Conservation (phyloP, 305 asterid genomes). For the Withania somnifera region DNA sequence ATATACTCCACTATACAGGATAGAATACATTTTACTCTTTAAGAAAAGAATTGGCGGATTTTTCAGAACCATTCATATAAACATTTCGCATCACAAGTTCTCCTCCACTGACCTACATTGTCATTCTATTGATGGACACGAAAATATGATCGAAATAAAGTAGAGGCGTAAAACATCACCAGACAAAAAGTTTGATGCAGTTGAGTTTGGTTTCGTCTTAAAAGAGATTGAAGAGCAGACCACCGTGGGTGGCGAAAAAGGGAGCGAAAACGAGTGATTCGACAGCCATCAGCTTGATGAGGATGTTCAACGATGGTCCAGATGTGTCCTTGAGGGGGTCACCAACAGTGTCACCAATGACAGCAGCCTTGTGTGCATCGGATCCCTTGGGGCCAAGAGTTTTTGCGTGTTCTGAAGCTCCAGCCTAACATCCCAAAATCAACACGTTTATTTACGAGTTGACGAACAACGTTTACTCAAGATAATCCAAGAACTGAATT, state of each 20-base stretch:
- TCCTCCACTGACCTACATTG: background rate
- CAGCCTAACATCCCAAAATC: constrained; percentile 20
- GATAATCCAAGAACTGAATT: background rate
- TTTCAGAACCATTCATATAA: background rate
- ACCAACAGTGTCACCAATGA: constrained; percentile 47
- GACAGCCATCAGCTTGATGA: constrained; percentile 41
- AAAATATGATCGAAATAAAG: background rate
- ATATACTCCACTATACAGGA: background rate
- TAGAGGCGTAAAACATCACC: background rate
- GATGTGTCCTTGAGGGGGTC: constrained; percentile 47
- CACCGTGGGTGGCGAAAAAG: constrained; percentile 39
- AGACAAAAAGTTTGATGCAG: background rate
- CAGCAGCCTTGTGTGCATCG: constrained; percentile 44
- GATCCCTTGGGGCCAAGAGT: constrained; percentile 40
- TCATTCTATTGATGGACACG: background rate
- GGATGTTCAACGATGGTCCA: constrained; percentile 40
- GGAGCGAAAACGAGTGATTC: constrained; percentile 41
- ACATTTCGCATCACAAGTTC: background rate
- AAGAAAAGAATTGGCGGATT: background rate
- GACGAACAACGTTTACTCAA: background rate
- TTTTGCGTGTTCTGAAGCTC: constrained; percentile 38
- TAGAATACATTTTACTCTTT: background rate
- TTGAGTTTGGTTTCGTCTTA: background rate
- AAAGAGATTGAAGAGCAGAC: constrained; percentile 34
- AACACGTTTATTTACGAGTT: background rate